A percentile compares a stretch with the other conserved stretches of the same genome.
Evolutionary conservation across 345 rosid genomes (phyloP).

Genomic region (Eucalyptus pauciflora): DNA sequence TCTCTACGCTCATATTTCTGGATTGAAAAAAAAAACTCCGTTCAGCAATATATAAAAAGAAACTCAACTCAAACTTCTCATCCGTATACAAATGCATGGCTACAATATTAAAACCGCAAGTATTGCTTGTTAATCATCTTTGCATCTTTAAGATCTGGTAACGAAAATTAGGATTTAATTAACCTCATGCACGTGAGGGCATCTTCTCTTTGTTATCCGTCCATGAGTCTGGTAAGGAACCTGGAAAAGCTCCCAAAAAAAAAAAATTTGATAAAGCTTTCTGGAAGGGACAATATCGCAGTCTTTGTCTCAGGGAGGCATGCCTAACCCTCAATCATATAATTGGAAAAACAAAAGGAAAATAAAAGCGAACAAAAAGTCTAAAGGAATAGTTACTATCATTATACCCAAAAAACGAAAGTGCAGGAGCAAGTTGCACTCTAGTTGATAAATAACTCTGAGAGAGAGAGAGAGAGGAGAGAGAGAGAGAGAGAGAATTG

Average conservation of each 20-base stretch:
- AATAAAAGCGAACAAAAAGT: neutral
- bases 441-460: constrained; percentile 1
- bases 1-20: neutral
- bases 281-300: neutral
- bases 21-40: neutral
- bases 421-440: neutral
- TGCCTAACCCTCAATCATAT: neutral
- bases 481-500: neutral
- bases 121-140: neutral
- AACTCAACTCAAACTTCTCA: neutral
- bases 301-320: neutral
- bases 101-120: neutral
- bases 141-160: neutral
- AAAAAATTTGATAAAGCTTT: neutral
- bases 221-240: neutral
- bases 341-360: neutral
- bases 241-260: neutral
- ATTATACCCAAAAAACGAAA: neutral
- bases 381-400: neutral
- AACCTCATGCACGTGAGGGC: neutral
- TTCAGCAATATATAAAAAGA: neutral
- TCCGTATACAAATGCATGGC: neutral
- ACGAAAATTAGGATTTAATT: neutral
- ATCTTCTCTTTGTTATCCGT: neutral
- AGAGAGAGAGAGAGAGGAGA: neutral